These are phyloP conservation scores for Corymbia citriodora DNA, from an alignment of 441 rosid genomes.

Conservation along the genomic window DNA sequence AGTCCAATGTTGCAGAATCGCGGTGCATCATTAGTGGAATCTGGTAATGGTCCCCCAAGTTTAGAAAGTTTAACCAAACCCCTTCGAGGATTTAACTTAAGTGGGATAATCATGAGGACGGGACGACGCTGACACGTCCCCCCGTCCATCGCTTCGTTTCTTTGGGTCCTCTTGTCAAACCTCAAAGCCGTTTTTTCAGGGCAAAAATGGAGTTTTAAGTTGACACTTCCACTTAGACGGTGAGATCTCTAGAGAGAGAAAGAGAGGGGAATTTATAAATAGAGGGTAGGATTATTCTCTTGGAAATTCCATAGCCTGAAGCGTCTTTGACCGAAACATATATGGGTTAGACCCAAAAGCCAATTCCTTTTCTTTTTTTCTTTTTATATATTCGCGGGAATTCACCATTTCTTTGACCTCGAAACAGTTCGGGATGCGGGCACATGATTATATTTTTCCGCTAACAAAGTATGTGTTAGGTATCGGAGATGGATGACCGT, in stretches of 20 bases:
- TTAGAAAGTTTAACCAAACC: not conserved
- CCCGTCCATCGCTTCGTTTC: not conserved
- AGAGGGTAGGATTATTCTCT: not conserved
- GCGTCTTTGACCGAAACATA: conserved; percentile 58
- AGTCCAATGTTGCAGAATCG: not conserved
- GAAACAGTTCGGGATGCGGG: not conserved
- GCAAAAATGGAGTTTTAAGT: conserved; percentile 7
- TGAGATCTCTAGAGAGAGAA: not conserved
- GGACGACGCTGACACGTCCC: not conserved
- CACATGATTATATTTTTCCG: not conserved
- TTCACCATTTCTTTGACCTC: conserved; percentile 29
- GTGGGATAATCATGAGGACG: not conserved
- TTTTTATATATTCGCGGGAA: not conserved
- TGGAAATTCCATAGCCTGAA: conserved; percentile 17
- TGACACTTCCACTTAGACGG: conserved; percentile 18
- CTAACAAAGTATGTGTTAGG: not conserved
- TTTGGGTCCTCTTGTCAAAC: not conserved
- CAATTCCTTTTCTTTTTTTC: not conserved
- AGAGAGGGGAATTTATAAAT: not conserved
- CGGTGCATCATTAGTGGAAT: not conserved
- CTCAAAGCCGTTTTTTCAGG: conserved; percentile 34
- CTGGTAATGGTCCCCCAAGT: not conserved
- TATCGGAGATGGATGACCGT: not conserved
- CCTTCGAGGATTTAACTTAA: not conserved
- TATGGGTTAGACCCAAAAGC: not conserved